These are phyloP conservation scores for Phaeosphaeriaceae sp. DNA, from an alignment of 2,329 filamentous ascomycete genomes.

Conservation along the genomic window DNA sequence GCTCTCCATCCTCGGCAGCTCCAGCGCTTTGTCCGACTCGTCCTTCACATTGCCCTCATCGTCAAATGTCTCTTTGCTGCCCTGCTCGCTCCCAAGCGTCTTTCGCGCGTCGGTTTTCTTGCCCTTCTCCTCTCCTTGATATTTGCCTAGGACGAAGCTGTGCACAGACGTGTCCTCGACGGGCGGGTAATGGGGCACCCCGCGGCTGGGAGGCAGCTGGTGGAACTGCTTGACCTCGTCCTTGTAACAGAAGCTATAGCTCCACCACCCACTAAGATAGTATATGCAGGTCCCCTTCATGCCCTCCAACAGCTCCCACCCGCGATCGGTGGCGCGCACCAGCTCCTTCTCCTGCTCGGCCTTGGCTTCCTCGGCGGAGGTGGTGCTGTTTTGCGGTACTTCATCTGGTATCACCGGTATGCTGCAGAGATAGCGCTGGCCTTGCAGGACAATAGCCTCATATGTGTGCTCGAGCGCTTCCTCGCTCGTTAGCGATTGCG, in stretches of 20 bases:
- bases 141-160: constrained; percentile 78
- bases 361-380: constrained; percentile 70
- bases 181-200: constrained; percentile 72
- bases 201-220: constrained; percentile 73
- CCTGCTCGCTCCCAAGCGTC: constrained; percentile 40
- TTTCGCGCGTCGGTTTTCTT: constrained; percentile 32
- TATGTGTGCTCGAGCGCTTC: constrained; percentile 58
- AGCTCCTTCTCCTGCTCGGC: constrained; percentile 83
- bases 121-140: constrained; percentile 39
- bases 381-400: constrained; percentile 63
- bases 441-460: constrained; percentile 76
- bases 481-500: constrained; percentile 21
- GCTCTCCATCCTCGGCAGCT: constrained; percentile 72
- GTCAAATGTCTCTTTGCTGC: constrained; percentile 35
- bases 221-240: constrained; percentile 90
- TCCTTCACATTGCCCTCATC: constrained; percentile 36
- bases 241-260: constrained; percentile 92
- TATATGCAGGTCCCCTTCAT: constrained; percentile 85
- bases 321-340: constrained; percentile 75
- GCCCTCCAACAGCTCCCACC: constrained; percentile 79
- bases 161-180: constrained; percentile 77
- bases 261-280: constrained; percentile 90
- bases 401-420: constrained; percentile 73
- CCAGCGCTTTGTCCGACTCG: constrained; percentile 31
- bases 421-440: constrained; percentile 80